Base-by-base conservation (phyloP, 1,139 yeast genomes). In the Protomyces pachydermus region DNA sequence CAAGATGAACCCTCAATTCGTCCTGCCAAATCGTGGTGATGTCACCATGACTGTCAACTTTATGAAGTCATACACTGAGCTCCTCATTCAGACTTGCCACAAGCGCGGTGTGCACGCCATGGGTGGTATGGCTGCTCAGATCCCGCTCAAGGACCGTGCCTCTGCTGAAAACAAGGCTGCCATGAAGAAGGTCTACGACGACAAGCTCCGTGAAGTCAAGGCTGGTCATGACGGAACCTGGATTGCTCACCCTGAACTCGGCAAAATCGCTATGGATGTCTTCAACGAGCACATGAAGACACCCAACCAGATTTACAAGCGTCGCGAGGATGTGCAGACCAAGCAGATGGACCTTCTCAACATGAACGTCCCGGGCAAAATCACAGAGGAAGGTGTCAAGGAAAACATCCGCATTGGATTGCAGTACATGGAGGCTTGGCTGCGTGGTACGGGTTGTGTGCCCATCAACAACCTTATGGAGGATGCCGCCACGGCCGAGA, bases 401-500 rank as follows among this genome's bases (percentile, higher is more conserved):
- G 79, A 84, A 72, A 87, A 86, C 77, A 78, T 87, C 69, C 80
- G 80, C 73, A 86, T 86, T 77, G 93, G 93, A 65, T 80, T 87
- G 68, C 82, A 86, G 37, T 87, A 87, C 77, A 85, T 86, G 77
- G 93, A 86, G 78, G 91, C 91, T 52, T 87, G 93, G 93, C 82
- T 87, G 72, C 81, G 90, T 71, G 87, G 88, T 66, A 77, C 84
- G 69, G 93, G 93, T 28, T 85, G 91, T 78, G 91, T 87, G 67
- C 91, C 95, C 71, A 86, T 87, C 76, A 86, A 87, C 79, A 85
- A 82, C 75, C 80, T 87, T 77, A 87, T 87, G 95, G 95, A 87
- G 77, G 93, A 87, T 72, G 93, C 93, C 64, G 93, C 93, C 58
- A 87, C 93, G 66, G 93, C 93, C 64, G 95, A 87, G 76, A 93